Evolutionary conservation across 495 filamentous ascomycete genomes (phyloP), one percentile per base, ranked within the genome.

Genomic region (Tuber aestivum): DNA sequence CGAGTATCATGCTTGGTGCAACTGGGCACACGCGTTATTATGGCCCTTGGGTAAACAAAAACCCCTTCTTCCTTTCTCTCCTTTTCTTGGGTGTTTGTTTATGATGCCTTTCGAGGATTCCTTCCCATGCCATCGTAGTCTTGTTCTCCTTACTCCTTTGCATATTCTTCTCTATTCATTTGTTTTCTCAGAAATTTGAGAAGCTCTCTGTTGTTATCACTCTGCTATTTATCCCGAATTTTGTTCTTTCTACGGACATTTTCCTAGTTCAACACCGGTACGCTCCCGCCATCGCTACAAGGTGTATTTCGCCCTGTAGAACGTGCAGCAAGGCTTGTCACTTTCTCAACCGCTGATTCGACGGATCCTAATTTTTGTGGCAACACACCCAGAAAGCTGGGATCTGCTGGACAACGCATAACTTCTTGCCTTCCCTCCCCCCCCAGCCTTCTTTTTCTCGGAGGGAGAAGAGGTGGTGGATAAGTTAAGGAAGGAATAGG

Each of bases 361-460:
- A 21, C 35, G 32, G 56, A 12, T 61, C 40, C 37, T 50, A 40
- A 73, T 42, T 69, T 48, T 50, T 44, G 41, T 42, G 40, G 42
- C 41, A 44, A 32, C 72, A 73, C 70, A 78, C 72, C 77, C 77
- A 79, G 73, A 27, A 41, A 42, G 41, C 70, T 72, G 72, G 78
- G 77, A 79, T 75, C 65, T 79, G 44, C 37, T 76, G 78, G 72
- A 79, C 78, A 79, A 79, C 78, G 78, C 78, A 79, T 73, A 79
- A 79, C 73, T 75, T 56, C 71, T 40, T 23, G 32, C 41, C 27
- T 72, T 38, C 35, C 73, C 65, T 71, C 32, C 69, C 10, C 10
- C 73, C 72, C 77, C 77, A 79, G 72, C 78, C 78, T 79, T 44
- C 68, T 75, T 61, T 48, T 56, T 48, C 38, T 65, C 14, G 56